Conservation (phyloP, 1,284 basidiomycete genomes). For the Phlebopus sp. region DNA sequence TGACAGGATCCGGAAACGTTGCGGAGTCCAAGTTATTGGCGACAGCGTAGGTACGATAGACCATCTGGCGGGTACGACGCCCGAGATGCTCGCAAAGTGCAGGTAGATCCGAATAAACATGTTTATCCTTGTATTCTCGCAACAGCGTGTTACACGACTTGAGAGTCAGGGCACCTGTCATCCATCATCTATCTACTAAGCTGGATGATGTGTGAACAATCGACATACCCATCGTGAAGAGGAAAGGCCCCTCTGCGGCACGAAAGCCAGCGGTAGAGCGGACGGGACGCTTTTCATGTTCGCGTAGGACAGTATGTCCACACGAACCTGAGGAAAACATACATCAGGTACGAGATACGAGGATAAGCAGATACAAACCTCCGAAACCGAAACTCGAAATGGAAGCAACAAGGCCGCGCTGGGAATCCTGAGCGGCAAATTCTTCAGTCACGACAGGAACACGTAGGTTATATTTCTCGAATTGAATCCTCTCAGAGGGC, state of each 20-base stretch:
- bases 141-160: not conserved
- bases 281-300: constrained; percentile 5
- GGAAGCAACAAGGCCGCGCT: constrained; percentile 32
- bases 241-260: not conserved
- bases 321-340: not conserved
- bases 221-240: constrained; percentile 14
- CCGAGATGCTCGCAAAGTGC: constrained; percentile 15
- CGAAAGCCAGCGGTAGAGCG: not conserved
- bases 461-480: constrained; percentile 34
- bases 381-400: constrained; percentile 45
- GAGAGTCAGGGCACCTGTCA: not conserved
- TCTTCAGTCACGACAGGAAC: constrained; percentile 17
- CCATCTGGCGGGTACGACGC: constrained; percentile 21
- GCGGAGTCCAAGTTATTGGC: constrained; percentile 10
- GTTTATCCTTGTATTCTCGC: constrained; percentile 31
- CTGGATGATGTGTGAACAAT: constrained; percentile 20
- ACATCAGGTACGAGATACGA: constrained; percentile 33
- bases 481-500: constrained; percentile 39
- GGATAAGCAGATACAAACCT: constrained; percentile 40
- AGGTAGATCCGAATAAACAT: constrained; percentile 30
- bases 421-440: constrained; percentile 7
- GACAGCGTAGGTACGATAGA: constrained; percentile 27
- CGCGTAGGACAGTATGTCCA: not conserved
- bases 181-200: too few relatives aligned
- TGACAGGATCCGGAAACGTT: constrained; percentile 22